Evolutionary conservation across 148 eudicot genomes (phyloP).

Genomic region (Spergularia bocconei): DNA sequence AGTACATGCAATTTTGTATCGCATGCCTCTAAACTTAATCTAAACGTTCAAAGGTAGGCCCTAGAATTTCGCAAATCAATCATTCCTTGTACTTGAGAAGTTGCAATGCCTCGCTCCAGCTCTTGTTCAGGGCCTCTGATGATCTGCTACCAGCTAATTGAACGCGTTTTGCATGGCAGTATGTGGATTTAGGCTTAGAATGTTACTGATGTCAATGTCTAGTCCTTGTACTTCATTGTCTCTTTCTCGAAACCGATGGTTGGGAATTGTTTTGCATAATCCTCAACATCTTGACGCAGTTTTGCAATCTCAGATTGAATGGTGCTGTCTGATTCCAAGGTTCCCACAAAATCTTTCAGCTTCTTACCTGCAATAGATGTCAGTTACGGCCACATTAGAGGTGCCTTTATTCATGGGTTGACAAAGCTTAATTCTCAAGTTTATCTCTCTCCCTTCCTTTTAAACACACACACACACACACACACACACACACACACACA

Average conservation of each 20-base stretch:
- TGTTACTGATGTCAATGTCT: not conserved
- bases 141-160: not conserved
- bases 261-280: conserved; percentile 95
- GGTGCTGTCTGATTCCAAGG: conserved; percentile 58
- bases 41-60: too few relatives aligned
- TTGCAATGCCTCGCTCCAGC: not conserved
- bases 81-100: not conserved
- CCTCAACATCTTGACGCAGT: conserved; percentile 79
- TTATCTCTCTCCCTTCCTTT: too few relatives aligned
- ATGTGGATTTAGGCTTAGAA: not conserved
- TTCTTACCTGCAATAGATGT: conserved; percentile 60
- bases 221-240: conserved; percentile 92
- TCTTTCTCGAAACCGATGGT: conserved; percentile 96
- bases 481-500: too few relatives aligned
- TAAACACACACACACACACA: too few relatives aligned
- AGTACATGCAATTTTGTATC: not conserved
- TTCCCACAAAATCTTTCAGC: conserved; percentile 82
- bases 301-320: conserved; percentile 74
- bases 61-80: not conserved
- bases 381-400: not conserved
- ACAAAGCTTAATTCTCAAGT: too few relatives aligned
- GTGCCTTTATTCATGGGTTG: not conserved
- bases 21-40: not conserved
- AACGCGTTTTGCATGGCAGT: not conserved
- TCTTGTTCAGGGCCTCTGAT: not conserved